Base-by-base conservation (phyloP, 2,329 filamentous ascomycete species). In the Penicillium verrucosum region DNA sequence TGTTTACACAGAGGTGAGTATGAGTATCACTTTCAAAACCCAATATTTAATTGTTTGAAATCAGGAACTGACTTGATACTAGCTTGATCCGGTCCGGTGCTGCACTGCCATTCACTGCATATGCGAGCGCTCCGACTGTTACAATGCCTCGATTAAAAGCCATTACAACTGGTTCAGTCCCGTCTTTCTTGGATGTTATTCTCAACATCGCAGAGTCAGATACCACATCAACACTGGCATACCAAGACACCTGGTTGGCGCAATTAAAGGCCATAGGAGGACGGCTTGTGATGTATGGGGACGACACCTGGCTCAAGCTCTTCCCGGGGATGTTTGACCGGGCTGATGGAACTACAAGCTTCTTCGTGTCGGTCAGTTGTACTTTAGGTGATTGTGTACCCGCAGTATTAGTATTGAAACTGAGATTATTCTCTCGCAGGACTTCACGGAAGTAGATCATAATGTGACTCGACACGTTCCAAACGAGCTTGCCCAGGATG, bases 101-200 rank as follows among this genome's bases (percentile, higher is more conserved):
- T 57, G 95, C 94, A 7, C 80, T 97, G 37, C 94, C 94, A 3
- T 99, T 96, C 72, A 99, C 94, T 32, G 93, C 93, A 34, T 89
- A 96, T 81, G 94, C 94, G 18, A 89, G 90, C n/a, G 92, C 95
- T 50, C 94, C 94, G 2, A 99, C 94, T 8, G 93, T 99, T 60
- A 99, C 94, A 18, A 97, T 99, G 94, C 94, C 94, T 41, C 87
- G 93, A 60, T 87, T 99, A 68, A 99, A 99, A 77, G 92, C 94
- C 47, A 92, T 99, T 61, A 99, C 94, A 0, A 97, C 94, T 1
- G 94, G 94, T 59, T 97, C 93, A 1, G 94, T 96, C n/a, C 94
- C 94, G 3, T 97, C 93, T 2, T 99, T 99, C 73, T 85, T 97
- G 58, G 94, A 99, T 73, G 89, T 97, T 16, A 96, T 99, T 60